Evolutionary conservation across 1,284 basidiomycete genomes (phyloP).

Genomic region (Kwoniella shivajii): DNA sequence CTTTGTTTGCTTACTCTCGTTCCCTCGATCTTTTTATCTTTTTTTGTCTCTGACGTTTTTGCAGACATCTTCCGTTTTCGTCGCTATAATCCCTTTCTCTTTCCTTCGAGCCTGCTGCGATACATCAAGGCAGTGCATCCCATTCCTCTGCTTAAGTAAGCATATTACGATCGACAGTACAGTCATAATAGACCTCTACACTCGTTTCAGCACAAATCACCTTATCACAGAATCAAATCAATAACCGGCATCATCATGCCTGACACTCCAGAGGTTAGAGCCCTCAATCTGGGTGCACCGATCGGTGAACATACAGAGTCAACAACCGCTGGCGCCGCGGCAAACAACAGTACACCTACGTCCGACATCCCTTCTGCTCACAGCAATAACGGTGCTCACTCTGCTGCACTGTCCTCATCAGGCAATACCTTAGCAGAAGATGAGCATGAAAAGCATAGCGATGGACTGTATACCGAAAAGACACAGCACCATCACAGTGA

Average conservation of each 20-base stretch:
- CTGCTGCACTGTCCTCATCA: conserved; percentile 14
- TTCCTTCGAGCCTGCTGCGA: background rate
- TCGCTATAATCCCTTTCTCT: background rate
- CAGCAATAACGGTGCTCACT: background rate
- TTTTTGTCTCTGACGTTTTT: background rate
- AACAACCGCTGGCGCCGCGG: background rate
- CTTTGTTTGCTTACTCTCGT: no score
- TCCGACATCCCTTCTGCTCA: background rate
- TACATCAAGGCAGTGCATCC: no score
- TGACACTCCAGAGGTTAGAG: conserved; percentile 3
- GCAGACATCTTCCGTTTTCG: background rate
- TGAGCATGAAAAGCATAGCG: conserved; percentile 16
- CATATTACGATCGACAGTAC: no score
- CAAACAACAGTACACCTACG: background rate
- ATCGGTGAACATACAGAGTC: no score
- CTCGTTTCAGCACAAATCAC: no score
- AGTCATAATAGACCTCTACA: no score
- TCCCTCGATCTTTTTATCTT: background rate
- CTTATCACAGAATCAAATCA: no score
- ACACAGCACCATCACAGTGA: background rate
- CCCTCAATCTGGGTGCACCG: conserved; percentile 17
- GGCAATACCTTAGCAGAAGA: conserved; percentile 20
- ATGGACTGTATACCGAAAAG: conserved; percentile 13
- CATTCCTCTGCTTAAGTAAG: no score
- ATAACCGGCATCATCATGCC: conserved; percentile 3